Evolutionary conservation across 768 basidiomycete genomes (phyloP).

Genomic region (Suillus luteus): DNA sequence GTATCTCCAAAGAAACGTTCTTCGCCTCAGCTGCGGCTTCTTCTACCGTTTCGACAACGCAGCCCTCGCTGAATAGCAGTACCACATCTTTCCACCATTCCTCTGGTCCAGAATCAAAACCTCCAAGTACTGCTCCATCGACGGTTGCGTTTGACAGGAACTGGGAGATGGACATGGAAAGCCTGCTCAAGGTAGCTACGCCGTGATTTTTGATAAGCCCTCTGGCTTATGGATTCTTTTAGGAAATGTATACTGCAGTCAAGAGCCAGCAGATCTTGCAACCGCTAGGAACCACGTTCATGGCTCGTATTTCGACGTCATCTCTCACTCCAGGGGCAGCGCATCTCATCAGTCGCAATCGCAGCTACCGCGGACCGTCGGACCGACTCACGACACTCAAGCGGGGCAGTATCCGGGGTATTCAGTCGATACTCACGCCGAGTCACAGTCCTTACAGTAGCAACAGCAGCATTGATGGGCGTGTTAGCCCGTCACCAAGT

Average conservation of each 20-base stretch:
- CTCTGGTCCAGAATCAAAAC: conserved; percentile 41
- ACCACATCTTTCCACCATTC: conserved; percentile 64
- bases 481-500: conserved; percentile 93
- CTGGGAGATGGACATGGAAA: conserved; percentile 90
- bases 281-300: conserved; percentile 54
- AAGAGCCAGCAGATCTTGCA: conserved; percentile 90
- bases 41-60: conserved; percentile 34
- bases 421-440: conserved; percentile 74
- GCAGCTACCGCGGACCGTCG: conserved; percentile 68
- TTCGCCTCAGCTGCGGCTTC: conserved; percentile 41
- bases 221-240: conserved; percentile 8
- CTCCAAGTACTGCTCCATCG: conserved; percentile 33
- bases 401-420: conserved; percentile 87
- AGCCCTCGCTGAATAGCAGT: conserved; percentile 56
- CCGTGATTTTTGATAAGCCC: conserved; percentile 2
- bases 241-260: conserved; percentile 96
- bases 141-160: conserved; percentile 57
- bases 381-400: conserved; percentile 81
- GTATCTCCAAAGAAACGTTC: conserved; percentile 64
- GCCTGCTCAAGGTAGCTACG: conserved; percentile 68
- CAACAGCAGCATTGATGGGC: conserved; percentile 80
- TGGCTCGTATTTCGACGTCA: conserved; percentile 50
- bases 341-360: conserved; percentile 57
- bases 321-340: conserved; percentile 56
- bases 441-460: conserved; percentile 85